These are phyloP conservation scores for Suhomyces canberraensis DNA, from an alignment of 805 yeast species.

Conservation along the genomic window DNA sequence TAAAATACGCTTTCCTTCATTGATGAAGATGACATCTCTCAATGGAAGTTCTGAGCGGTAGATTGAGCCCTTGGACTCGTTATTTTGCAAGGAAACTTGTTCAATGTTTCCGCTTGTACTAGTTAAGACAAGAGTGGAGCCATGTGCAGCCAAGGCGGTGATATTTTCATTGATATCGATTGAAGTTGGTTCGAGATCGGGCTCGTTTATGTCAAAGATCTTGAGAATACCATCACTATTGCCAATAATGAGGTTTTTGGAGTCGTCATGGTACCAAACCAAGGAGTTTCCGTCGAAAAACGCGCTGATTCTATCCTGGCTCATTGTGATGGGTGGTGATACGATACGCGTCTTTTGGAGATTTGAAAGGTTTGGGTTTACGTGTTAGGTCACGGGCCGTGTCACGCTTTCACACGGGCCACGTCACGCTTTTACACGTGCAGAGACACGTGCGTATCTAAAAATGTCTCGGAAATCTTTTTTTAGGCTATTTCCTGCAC, in stretches of 20 bases:
- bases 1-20: slow-evolving; percentile 55
- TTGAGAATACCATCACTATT: slow-evolving; percentile 54
- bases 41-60: slow-evolving; percentile 45
- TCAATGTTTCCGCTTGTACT: slow-evolving; percentile 45
- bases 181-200: slow-evolving; percentile 60
- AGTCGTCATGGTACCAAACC: slow-evolving; percentile 21
- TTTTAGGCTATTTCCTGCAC: too few species aligned
- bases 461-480: too few species aligned
- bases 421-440: too few species aligned
- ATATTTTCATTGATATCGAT: slow-evolving; percentile 49
- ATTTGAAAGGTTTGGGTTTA: too few species aligned
- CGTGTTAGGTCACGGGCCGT: too few species aligned
- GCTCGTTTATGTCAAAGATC: slow-evolving; percentile 43
- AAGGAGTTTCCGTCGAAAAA: slow-evolving; percentile 42
- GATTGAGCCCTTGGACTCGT: slow-evolving; percentile 33
- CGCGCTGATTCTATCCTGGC: slow-evolving; percentile 26
- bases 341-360: not conserved
- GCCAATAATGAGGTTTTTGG: slow-evolving; percentile 45
- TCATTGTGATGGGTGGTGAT: slow-evolving; percentile 5
- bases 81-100: slow-evolving; percentile 30
- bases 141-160: slow-evolving; percentile 36
- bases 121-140: slow-evolving; percentile 27
- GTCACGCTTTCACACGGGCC: too few species aligned
- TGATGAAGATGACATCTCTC: slow-evolving; percentile 55
- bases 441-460: too few species aligned